These are phyloP conservation scores for Delonix regia DNA, from an alignment of 306 rosid species.

Conservation along the genomic window DNA sequence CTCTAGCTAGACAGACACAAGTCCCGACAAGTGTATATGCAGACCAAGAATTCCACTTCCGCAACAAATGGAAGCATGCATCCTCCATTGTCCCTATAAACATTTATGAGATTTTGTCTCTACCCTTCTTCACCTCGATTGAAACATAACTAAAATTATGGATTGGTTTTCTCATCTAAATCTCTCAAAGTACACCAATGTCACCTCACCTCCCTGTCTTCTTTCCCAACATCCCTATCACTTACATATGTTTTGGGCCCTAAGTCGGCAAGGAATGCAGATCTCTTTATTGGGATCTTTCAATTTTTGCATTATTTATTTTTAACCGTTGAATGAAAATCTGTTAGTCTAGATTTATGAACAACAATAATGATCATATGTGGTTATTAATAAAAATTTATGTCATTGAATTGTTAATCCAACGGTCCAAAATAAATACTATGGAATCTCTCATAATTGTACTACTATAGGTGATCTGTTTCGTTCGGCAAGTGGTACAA, in stretches of 20 bases:
- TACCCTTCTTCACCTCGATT: not conserved
- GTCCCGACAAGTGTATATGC: constrained; percentile 32
- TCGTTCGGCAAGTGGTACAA: constrained; percentile 5
- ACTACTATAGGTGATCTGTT: no score
- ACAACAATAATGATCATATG: no score
- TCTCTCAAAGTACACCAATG: not conserved
- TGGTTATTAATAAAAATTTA: no score
- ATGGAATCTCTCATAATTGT: no score
- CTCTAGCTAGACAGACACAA: not conserved
- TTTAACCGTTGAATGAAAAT: no score
- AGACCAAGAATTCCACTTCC: constrained; percentile 42
- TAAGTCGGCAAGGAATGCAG: constrained; percentile 19
- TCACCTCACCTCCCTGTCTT: no score
- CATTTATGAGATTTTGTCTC: constrained; percentile 19
- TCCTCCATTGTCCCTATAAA: constrained; percentile 28
- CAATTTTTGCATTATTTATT: no score
- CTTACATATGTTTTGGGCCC: constrained; percentile 7
- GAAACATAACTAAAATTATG: constrained; percentile 28
- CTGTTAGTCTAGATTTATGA: no score
- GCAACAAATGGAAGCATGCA: constrained; percentile 57
- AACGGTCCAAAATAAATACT: no score
- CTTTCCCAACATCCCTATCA: no score
- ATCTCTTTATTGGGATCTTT: no score
- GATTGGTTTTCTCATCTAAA: constrained; percentile 30
- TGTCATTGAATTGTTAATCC: no score